Evolutionary conservation across 495 filamentous ascomycete species (phyloP), one percentile per base, ranked within the genome.

Genomic region (Lentithecium fluviatile): DNA sequence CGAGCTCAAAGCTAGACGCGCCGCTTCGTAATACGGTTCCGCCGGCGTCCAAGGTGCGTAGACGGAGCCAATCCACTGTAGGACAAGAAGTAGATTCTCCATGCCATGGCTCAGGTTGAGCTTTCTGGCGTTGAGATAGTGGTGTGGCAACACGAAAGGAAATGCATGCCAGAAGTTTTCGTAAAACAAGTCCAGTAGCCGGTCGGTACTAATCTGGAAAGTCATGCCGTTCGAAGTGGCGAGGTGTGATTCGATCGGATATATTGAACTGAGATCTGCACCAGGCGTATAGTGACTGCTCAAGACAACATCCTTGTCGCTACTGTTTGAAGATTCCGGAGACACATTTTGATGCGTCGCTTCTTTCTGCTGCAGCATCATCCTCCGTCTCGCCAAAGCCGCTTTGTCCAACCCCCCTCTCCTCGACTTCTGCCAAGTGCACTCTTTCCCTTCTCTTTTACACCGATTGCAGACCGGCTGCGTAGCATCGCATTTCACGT

Each of bases 341-440:
- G 64, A 56, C 23, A 55, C 49, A 15, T 52, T 46, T 19, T 61
- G 49, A 10, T 23, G 26, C 13, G 15, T 20, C n/a, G 11, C 21
- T 25, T 46, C 40, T 5, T 63, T 45, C 34, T 60, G 59, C 26
- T 63, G 64, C 17, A 63, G 40, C n/a, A 43, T 42, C 6, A 67
- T 23, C 6, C 54, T 47, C 23, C 64, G 38, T 20, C 54, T 54
- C 17, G 64, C 64, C 12, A 67, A 24, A 13, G 59, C 59, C 24
- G 53, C 64, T 46, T 63, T 63, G 25, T 63, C 60, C 7, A 67
- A 59, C 2, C 64, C 64, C 45, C 64, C 64, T 48, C 64, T 57
- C 60, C 64, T 45, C 25, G 59, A 63, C 38, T 63, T 62, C 20
- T 47, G 29, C 46, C 59, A 67, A 1, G 26, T 43, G 45, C 64